phyloP scores from a whole-genome alignment of 2,329 filamentous ascomycete genomes.

The Talaromyces amestolkiae region DNA sequence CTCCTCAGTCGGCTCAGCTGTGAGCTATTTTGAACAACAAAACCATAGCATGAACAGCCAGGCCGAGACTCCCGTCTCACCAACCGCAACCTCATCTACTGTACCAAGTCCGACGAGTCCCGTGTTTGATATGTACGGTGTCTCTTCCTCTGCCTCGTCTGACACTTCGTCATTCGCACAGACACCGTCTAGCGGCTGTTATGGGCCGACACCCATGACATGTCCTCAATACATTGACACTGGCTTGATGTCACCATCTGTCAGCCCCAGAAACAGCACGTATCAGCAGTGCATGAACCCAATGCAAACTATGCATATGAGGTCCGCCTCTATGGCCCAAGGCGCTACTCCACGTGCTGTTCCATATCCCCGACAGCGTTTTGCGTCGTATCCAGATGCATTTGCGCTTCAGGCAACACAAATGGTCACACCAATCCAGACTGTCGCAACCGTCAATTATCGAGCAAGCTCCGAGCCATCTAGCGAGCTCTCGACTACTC shows the following conservation, averaged over 20 bases:
- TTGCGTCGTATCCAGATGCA: constrained; percentile 18
- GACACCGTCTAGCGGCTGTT: constrained; percentile 22
- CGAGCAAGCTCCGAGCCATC: constrained; percentile 12
- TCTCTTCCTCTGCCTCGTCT: background rate
- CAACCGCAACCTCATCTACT: constrained; percentile 1
- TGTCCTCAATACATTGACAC: constrained; percentile 25
- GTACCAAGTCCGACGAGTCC: constrained; percentile 12
- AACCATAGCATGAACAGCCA: background rate
- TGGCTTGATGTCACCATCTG: constrained; percentile 8
- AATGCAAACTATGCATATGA: constrained; percentile 9
- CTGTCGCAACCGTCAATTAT: background rate
- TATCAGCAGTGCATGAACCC: constrained; percentile 4
- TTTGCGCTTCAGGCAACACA: constrained; percentile 9
- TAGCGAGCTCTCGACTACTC: background rate
- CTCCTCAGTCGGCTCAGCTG: background rate
- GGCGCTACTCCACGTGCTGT: background rate
- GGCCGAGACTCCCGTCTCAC: background rate
- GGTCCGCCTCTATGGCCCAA: constrained; percentile 13
- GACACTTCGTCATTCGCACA: constrained; percentile 23
- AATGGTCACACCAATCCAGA: background rate
- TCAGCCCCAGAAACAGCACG: constrained; percentile 13
- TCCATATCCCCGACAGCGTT: constrained; percentile 9
- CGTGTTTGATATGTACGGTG: constrained; percentile 6
- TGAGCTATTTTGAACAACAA: background rate
- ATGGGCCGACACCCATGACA: background rate